A percentile compares a stretch with the other conserved stretches of the same genome.
Evolutionary conservation across 2,329 filamentous ascomycete genomes (phyloP).

Genomic region (Phialemonium atrogriseum): DNA sequence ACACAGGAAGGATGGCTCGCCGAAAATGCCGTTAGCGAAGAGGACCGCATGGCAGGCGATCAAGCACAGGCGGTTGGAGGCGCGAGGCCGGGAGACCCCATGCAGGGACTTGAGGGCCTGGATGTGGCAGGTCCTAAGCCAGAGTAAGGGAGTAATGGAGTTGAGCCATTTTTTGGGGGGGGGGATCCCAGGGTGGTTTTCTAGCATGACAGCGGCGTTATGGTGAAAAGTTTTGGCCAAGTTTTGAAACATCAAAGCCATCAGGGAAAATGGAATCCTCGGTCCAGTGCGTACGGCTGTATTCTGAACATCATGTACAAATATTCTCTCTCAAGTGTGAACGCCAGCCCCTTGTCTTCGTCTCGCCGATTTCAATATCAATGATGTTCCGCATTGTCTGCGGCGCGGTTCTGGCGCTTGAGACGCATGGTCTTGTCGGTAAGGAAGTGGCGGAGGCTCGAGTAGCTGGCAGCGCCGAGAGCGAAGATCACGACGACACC

Average conservation of each 20-base stretch:
- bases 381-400: conserved; percentile 24
- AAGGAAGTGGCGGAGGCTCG: conserved; percentile 69
- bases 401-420: conserved; percentile 55
- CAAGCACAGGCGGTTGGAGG: conserved; percentile 41
- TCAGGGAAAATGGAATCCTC: conserved; percentile 1
- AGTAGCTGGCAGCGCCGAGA: conserved; percentile 74
- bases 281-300: conserved; percentile 4
- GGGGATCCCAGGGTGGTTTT: no score
- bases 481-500: conserved; percentile 84
- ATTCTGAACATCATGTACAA: conserved; percentile 4
- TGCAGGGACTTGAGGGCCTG: conserved; percentile 89
- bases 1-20: conserved; percentile 84
- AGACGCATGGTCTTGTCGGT: conserved; percentile 92
- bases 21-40: conserved; percentile 76
- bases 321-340: conserved; percentile 4
- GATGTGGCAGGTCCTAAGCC: conserved; percentile 90
- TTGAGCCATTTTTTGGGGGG: conserved; percentile 9
- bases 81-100: conserved; percentile 65
- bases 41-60: conserved; percentile 58
- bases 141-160: conserved; percentile 34
- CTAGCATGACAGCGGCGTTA: not conserved
- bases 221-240: conserved; percentile 3
- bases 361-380: conserved; percentile 23
- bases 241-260: no score
- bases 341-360: conserved; percentile 11